Percentiles rank a stretch among this genome's conserved stretches.
Evolutionary conservation across 2,329 filamentous ascomycete genomes (phyloP).

Genomic region (Sphaceloma murrayae): DNA sequence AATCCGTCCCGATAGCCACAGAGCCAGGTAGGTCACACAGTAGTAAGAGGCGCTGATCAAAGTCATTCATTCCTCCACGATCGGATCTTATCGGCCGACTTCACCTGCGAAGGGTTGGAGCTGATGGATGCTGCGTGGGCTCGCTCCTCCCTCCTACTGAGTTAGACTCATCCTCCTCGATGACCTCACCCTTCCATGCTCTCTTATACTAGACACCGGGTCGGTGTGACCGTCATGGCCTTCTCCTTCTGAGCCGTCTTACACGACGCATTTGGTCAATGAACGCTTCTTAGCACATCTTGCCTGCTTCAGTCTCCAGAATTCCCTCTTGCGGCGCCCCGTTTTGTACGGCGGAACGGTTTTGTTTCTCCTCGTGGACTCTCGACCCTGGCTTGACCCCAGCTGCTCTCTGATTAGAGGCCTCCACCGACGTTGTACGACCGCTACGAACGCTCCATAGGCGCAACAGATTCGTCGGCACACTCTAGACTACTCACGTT

Average conservation of each 20-base stretch:
- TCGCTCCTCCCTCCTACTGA: constrained; percentile 7
- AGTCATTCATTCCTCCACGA: neutral
- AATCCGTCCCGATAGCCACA: constrained; percentile 6
- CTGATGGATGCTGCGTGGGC: neutral
- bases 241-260: neutral
- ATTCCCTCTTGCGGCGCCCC: constrained; percentile 14
- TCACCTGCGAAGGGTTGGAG: neutral
- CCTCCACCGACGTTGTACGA: constrained; percentile 10
- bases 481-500: constrained; percentile 3
- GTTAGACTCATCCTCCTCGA: constrained; percentile 7
- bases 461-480: constrained; percentile 11
- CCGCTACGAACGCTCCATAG: constrained; percentile 7
- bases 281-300: neutral
- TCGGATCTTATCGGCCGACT: constrained; percentile 14
- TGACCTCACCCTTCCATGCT: constrained; percentile 13
- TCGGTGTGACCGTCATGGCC: neutral
- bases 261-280: constrained; percentile 4
- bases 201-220: too few species aligned
- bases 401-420: constrained; percentile 2
- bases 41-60: constrained; percentile 2
- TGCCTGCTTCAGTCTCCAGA: constrained; percentile 1
- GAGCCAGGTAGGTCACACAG: neutral
- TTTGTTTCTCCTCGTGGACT: constrained; percentile 17
- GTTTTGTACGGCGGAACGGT: constrained; percentile 7
- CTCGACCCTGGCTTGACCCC: constrained; percentile 1